phyloP scores from a whole-genome alignment of 192 early-diverging fungal species.

The Coemansia interrupta region DNA sequence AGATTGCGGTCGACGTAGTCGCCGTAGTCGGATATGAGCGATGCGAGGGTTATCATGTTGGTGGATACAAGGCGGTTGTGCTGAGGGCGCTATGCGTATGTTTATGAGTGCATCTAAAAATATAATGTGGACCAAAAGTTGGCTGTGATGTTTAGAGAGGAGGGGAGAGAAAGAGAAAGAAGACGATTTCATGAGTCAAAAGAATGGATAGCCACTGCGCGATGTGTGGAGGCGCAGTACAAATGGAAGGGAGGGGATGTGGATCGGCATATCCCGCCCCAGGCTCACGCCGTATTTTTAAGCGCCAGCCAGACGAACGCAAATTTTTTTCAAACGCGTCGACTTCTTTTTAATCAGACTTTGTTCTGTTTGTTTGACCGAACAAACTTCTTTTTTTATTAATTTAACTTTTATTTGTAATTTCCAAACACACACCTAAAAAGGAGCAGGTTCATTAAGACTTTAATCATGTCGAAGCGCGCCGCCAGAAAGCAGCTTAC shows the following conservation, averaged over 20 bases:
- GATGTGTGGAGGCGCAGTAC: not conserved
- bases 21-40: constrained; percentile 35
- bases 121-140: not conserved
- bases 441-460: not conserved
- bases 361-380: not conserved
- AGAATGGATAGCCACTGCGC: not conserved
- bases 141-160: not conserved
- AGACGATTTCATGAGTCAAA: not conserved
- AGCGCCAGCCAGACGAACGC: not conserved
- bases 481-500: constrained; percentile 50
- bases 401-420: not conserved
- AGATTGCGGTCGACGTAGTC: constrained; percentile 32
- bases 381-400: constrained; percentile 3
- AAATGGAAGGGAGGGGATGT: not conserved
- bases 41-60: constrained; percentile 24
- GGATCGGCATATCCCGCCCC: too few relatives aligned
- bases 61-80: not conserved
- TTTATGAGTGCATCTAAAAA: not conserved
- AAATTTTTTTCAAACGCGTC: constrained; percentile 7
- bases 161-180: too few relatives aligned
- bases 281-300: too few relatives aligned
- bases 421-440: not conserved
- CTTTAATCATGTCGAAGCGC: constrained; percentile 47
- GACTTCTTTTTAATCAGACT: not conserved
- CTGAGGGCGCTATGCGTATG: not conserved